Evolutionary conservation across 768 basidiomycete genomes (phyloP), one percentile per base, ranked within the genome.

Genomic region (Zangia roseola): DNA sequence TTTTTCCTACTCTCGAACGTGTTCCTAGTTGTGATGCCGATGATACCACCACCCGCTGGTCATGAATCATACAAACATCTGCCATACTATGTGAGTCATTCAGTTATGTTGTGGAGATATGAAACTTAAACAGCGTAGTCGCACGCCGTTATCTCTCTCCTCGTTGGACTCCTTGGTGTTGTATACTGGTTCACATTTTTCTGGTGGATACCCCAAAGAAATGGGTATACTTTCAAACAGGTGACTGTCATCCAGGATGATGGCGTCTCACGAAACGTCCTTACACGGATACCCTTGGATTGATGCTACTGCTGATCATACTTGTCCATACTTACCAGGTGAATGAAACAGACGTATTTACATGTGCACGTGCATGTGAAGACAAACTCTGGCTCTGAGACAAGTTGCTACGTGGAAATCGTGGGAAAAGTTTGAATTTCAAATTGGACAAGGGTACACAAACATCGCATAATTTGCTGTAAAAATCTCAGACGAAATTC

Each of bases 1-100:
- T 69, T 82, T 26, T 88, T 86, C 70, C 75, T 84, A 49, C 49
- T 82, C 6, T 83, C 84, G 2, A 88, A 88, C 52, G 36, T 85
- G 14, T 85, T 87, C 61, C 69, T 89, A 19, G 65, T 79, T 17
- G 54, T 75, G 28, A 77, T 80, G 5, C 86, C 87, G 0, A 68
- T 88, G 43, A 68, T 87, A 25, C 86, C 86, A 4, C 87, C 87
- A 1, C 59, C 69, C 0, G 62, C 68, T 5, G 83, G 78, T 7
- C 71, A 71, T 5, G 68, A 67, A 40, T 74, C 76, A 3, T 88
- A 88, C 55, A 70, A 78, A 20, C 58, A 69, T 48, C 70, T 89
- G 10, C 84, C 86, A 5, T 89, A 88, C 56, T 88, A 81, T 74
- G 86, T 87, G 55, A 57, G 83, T 67, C 4, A 12, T 28, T 26